Conservation (phyloP, 2,329 filamentous ascomycete species). For the Aureobasidium subglaciale region DNA sequence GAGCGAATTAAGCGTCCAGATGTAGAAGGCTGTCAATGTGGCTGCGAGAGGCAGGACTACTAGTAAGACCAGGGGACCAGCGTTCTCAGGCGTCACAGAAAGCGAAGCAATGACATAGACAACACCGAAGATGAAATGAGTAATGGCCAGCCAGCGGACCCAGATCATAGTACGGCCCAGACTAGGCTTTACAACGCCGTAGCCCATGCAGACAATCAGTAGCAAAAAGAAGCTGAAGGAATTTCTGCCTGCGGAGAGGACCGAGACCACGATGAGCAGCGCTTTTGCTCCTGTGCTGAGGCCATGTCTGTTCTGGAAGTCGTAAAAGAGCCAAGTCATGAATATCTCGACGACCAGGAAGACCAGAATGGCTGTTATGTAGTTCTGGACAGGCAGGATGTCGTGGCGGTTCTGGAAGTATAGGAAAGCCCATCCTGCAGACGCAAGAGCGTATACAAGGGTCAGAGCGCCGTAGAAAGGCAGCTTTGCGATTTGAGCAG, state of each 20-base stretch:
- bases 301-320: constrained; percentile 87
- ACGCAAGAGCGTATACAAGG: constrained; percentile 84
- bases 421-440: constrained; percentile 84
- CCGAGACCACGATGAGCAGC: constrained; percentile 81
- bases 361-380: constrained; percentile 92
- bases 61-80: constrained; percentile 82
- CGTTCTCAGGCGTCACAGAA: constrained; percentile 79
- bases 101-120: constrained; percentile 89
- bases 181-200: constrained; percentile 91
- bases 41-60: constrained; percentile 88
- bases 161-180: constrained; percentile 91
- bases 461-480: constrained; percentile 95
- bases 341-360: constrained; percentile 95
- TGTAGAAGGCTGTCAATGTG: constrained; percentile 92
- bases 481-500: constrained; percentile 91
- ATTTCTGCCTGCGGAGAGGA: constrained; percentile 88
- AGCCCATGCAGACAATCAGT: constrained; percentile 98
- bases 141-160: constrained; percentile 81
- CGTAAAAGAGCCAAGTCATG: constrained; percentile 98
- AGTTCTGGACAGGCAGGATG: constrained; percentile 95
- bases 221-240: constrained; percentile 98
- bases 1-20: constrained; percentile 95
- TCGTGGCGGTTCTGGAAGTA: constrained; percentile 93
- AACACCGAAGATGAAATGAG: constrained; percentile 90
- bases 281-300: constrained; percentile 76